Evolutionary conservation across 768 basidiomycete genomes (phyloP).

Genomic region (Xerocomellus amylosporus): DNA sequence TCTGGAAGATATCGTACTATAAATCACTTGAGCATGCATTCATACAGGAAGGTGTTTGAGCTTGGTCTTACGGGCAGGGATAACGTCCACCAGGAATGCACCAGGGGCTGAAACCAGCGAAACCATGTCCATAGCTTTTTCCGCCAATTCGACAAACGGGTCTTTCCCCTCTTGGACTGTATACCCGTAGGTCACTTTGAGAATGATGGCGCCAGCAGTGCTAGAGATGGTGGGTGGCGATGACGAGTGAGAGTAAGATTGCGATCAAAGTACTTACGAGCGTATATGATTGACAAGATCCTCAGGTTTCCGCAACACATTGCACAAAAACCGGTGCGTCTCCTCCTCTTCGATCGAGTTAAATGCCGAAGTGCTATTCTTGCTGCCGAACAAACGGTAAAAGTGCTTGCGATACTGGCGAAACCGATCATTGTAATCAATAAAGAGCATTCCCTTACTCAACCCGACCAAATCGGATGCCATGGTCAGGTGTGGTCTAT

Average conservation of each 20-base stretch:
- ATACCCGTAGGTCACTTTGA: slow-evolving; percentile 43
- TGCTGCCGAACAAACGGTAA: slow-evolving; percentile 11
- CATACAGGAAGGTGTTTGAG: no score
- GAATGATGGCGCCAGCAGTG: slow-evolving; percentile 26
- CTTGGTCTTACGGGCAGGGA: slow-evolving; percentile 18
- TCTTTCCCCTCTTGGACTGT: slow-evolving; percentile 35
- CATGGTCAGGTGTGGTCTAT: slow-evolving; percentile 20
- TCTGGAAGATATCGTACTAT: slow-evolving; percentile 32
- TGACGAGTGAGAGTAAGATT: not conserved
- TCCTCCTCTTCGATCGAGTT: slow-evolving; percentile 21
- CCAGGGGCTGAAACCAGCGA: slow-evolving; percentile 2
- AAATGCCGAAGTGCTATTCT: slow-evolving; percentile 3
- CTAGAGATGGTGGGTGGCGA: not conserved
- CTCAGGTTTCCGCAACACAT: slow-evolving; percentile 17
- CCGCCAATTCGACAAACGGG: slow-evolving; percentile 33
- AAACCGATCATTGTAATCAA: slow-evolving; percentile 4
- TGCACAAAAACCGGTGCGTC: slow-evolving; percentile 15
- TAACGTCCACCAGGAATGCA: slow-evolving; percentile 20
- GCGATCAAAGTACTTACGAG: slow-evolving; percentile 7
- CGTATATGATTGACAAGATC: slow-evolving; percentile 21
- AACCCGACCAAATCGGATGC: slow-evolving; percentile 20
- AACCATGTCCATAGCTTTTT: slow-evolving; percentile 22
- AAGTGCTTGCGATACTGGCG: slow-evolving; percentile 15
- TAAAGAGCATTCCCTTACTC: slow-evolving; percentile 4
- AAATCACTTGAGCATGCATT: not conserved